phyloP scores from a whole-genome alignment of 139 green algal genomes.

The Tetraselmis chui region DNA sequence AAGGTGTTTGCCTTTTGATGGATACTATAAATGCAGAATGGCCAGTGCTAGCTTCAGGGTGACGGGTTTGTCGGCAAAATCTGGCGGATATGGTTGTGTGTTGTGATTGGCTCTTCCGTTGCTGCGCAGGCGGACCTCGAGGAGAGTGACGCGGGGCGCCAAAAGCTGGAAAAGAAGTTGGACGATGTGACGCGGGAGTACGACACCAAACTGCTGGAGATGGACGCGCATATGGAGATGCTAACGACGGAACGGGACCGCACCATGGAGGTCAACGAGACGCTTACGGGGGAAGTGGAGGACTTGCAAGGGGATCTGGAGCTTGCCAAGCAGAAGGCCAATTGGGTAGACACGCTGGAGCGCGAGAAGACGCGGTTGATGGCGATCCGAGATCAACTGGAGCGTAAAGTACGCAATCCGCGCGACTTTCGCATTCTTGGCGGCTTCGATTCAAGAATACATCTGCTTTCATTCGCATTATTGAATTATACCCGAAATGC shows the following conservation, averaged over 20 bases:
- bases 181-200: background rate
- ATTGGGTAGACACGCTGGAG: background rate
- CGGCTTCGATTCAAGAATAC: too few relatives aligned
- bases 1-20: too few relatives aligned
- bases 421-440: too few relatives aligned
- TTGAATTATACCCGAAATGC: too few relatives aligned
- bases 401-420: background rate
- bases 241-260: background rate
- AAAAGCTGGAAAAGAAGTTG: background rate
- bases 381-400: background rate
- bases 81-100: too few relatives aligned
- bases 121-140: background rate
- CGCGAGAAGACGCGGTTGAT: background rate
- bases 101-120: too few relatives aligned
- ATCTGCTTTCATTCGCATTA: too few relatives aligned
- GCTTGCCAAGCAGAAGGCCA: background rate
- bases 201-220: background rate
- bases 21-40: too few relatives aligned
- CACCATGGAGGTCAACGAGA: background rate
- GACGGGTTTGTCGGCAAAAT: too few relatives aligned
- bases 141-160: background rate
- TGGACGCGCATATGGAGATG: background rate
- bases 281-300: background rate
- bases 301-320: background rate
- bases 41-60: too few relatives aligned